These are phyloP conservation scores for Clausena lansium DNA, from an alignment of 345 rosid genomes.

Conservation along the genomic window DNA sequence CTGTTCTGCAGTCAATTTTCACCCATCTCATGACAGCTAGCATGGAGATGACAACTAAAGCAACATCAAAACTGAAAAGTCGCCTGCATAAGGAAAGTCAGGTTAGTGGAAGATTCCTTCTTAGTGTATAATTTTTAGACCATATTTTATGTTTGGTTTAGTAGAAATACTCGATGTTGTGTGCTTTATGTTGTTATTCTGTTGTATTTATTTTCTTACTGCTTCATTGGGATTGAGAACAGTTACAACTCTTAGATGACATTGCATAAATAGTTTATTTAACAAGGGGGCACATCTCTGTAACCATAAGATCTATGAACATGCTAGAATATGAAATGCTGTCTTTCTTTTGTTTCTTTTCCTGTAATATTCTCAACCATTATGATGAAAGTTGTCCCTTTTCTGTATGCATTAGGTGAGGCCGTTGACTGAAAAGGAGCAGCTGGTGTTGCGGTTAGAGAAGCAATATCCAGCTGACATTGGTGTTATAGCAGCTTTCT, in stretches of 20 bases:
- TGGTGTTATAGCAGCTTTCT: slow-evolving; percentile 84
- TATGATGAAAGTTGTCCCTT: neutral
- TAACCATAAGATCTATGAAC: neutral
- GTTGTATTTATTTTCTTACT: neutral
- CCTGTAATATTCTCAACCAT: neutral
- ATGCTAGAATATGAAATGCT: neutral
- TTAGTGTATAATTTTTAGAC: neutral
- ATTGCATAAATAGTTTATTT: neutral
- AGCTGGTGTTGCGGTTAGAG: slow-evolving; percentile 76
- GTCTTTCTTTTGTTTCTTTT: neutral
- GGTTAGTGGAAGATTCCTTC: slow-evolving; percentile 39
- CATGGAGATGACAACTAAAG: slow-evolving; percentile 58
- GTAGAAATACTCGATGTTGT: neutral
- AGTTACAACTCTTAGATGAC: neutral
- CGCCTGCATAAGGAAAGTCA: slow-evolving; percentile 63
- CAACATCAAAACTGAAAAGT: slow-evolving; percentile 52
- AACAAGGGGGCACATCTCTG: neutral
- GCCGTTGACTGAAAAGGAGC: slow-evolving; percentile 81
- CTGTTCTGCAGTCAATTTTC: slow-evolving; percentile 62
- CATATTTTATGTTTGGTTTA: neutral
- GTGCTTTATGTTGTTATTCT: neutral
- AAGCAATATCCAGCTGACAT: slow-evolving; percentile 82
- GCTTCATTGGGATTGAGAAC: neutral
- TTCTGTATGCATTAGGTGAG: slow-evolving; percentile 47
- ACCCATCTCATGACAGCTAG: slow-evolving; percentile 82